phyloP scores from a whole-genome alignment of 192 early-diverging fungal genomes.

The Lobosporangium transversale region DNA sequence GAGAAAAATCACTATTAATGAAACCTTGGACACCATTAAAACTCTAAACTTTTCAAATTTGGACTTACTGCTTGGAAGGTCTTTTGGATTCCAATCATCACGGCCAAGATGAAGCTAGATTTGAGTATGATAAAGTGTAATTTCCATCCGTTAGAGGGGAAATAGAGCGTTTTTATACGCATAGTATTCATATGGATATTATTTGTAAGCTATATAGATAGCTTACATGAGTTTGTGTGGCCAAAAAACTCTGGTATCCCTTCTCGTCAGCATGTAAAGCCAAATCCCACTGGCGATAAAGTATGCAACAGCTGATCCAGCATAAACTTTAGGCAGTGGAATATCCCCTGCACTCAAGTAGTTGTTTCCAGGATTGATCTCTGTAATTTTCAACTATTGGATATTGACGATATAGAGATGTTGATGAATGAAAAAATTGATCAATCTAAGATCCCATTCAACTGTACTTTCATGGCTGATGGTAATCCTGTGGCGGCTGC shows the following conservation, averaged over 20 bases:
- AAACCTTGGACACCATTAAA: background rate
- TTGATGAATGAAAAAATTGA: background rate
- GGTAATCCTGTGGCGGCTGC: background rate
- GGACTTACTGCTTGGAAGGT: conserved; percentile 58
- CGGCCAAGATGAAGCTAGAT: conserved; percentile 53
- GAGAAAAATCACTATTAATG: background rate
- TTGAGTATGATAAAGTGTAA: background rate
- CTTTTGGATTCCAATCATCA: conserved; percentile 62
- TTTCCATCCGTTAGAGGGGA: background rate
- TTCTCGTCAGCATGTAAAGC: conserved; percentile 35
- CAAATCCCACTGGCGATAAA: conserved; percentile 47
- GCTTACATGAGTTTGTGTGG: conserved; percentile 63
- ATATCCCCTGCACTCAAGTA: conserved; percentile 64
- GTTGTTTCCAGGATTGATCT: conserved; percentile 60
- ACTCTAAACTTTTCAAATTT: background rate
- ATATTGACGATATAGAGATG: background rate
- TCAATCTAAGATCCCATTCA: no score
- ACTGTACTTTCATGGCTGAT: no score
- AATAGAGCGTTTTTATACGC: background rate
- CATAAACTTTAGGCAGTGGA: conserved; percentile 61
- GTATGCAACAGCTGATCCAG: conserved; percentile 44
- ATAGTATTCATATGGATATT: background rate
- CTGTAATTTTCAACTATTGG: conserved; percentile 53
- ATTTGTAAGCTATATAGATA: background rate
- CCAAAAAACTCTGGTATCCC: conserved; percentile 58